These are phyloP conservation scores for Allium fistulosum DNA, from an alignment of 106 monocot genomes.

Conservation along the genomic window DNA sequence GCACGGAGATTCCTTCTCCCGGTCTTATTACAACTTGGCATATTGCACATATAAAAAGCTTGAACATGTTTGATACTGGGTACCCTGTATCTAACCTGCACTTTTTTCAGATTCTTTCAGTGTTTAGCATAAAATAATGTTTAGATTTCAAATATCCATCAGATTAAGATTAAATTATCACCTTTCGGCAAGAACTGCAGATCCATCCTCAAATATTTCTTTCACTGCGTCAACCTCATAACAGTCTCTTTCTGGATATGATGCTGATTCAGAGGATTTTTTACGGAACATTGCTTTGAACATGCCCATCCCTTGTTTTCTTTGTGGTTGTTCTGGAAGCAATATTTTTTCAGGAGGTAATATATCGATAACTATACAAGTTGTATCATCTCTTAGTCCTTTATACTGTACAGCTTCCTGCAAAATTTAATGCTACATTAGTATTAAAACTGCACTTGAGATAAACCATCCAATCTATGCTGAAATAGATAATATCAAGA, in stretches of 20 bases:
- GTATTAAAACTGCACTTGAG: not conserved
- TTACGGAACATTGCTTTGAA: slow-evolving; percentile 67
- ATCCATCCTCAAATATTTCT: slow-evolving; percentile 88
- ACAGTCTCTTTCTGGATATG: slow-evolving; percentile 33
- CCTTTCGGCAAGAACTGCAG: slow-evolving; percentile 57
- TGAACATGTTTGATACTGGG: slow-evolving; percentile 62
- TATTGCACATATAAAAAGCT: slow-evolving; percentile 52
- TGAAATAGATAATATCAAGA: no score
- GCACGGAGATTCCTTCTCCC: slow-evolving; percentile 68
- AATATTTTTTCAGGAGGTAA: slow-evolving; percentile 59
- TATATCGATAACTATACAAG: slow-evolving; percentile 85
- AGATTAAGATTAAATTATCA: not conserved
- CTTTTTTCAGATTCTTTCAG: not conserved
- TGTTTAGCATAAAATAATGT: not conserved
- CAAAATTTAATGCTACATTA: slow-evolving; percentile 6
- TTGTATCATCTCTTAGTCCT: slow-evolving; percentile 86
- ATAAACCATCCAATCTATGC: no score
- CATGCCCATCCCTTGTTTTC: slow-evolving; percentile 43
- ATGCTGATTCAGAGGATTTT: slow-evolving; percentile 44
- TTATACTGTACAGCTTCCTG: slow-evolving; percentile 71
- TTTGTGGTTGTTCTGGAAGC: slow-evolving; percentile 23
- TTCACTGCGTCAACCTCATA: slow-evolving; percentile 49
- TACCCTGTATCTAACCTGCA: slow-evolving; percentile 54
- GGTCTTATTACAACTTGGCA: slow-evolving; percentile 65
- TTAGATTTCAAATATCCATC: no score